Percentiles rank a stretch among this genome's conserved stretches.
These are phyloP conservation scores for Elsinoe fawcettii DNA, from an alignment of 2,329 filamentous ascomycete species.

Conservation along the genomic window DNA sequence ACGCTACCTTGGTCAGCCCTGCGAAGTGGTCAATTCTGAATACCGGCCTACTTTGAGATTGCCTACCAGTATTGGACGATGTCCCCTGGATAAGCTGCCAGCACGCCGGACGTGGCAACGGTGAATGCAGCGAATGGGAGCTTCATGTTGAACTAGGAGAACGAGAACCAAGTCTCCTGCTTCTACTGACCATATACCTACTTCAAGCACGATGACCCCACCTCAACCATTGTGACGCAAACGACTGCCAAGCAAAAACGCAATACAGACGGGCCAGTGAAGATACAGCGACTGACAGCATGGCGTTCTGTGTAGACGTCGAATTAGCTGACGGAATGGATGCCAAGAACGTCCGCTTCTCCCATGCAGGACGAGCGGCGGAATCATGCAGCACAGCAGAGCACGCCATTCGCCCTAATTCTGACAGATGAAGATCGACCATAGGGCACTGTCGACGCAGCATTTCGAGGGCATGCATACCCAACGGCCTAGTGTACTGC, in stretches of 20 bases:
- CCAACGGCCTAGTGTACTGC: no score
- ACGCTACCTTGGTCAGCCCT: slow-evolving; percentile 24
- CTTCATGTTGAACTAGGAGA: neutral
- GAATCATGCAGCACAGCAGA: no score
- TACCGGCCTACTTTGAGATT: neutral
- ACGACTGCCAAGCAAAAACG: neutral
- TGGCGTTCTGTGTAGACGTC: neutral
- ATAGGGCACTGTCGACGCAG: no score
- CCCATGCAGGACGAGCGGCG: neutral
- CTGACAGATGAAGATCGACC: no score
- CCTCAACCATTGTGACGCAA: neutral
- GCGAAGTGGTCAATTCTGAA: neutral
- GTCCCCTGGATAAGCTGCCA: neutral
- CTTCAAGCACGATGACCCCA: neutral
- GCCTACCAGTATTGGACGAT: neutral
- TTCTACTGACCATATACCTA: neutral
- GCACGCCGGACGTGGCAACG: neutral
- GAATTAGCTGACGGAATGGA: neutral
- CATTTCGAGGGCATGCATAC: no score
- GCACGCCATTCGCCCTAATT: no score
- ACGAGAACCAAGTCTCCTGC: neutral
- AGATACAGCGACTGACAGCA: neutral
- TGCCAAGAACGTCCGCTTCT: neutral
- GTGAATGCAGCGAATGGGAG: neutral
- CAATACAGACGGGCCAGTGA: neutral